Evolutionary conservation across 805 yeast species (phyloP), one percentile per base, ranked within the genome.

Genomic region (Suhomyces prunicola): DNA sequence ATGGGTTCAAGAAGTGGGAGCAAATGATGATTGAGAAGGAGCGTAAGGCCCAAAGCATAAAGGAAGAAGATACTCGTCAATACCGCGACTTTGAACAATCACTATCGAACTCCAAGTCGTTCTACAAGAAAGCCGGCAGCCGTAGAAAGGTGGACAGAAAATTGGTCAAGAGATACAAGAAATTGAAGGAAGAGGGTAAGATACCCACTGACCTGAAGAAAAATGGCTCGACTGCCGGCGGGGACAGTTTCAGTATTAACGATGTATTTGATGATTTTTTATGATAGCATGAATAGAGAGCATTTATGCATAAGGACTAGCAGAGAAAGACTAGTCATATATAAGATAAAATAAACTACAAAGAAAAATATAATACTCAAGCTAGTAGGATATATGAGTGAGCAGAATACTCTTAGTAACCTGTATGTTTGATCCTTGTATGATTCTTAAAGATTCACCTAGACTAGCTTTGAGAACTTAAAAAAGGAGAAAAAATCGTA

Each of bases 1-100:
- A 64, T 42, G 69, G 71, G 5, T 73, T 74, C 59, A 70, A 69
- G 50, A 54, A 62, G 24, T 74, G 75, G 76, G 78, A 74, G 56
- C 54, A 62, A 13, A 63, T 62, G 41, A 58, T 60, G 50, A 50
- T 67, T 10, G 58, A 60, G 13, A 62, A 63, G 48, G 59, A 65
- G 31, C 55, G 58, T 49, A 59, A 62, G 48, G 55, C 51, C 26
- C 58, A 58, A 40, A 50, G 54, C 44, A 55, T 61, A 36, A 59
- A 62, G 48, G 65, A 60, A 27, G 52, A 54, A 29, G 63, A 63
- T 27, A 54, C 59, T 26, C 59, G 62, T 44, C 68, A 66, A 41
- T 65, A 60, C 50, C 58, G 52, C 19, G 66, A 61, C 46, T 62
- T 61, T 48, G 42, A 57, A 46, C 40, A 53, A 24, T 54, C 57